Conservation (phyloP, 148 eudicot species). For the Rhododendron ferrugineum region DNA sequence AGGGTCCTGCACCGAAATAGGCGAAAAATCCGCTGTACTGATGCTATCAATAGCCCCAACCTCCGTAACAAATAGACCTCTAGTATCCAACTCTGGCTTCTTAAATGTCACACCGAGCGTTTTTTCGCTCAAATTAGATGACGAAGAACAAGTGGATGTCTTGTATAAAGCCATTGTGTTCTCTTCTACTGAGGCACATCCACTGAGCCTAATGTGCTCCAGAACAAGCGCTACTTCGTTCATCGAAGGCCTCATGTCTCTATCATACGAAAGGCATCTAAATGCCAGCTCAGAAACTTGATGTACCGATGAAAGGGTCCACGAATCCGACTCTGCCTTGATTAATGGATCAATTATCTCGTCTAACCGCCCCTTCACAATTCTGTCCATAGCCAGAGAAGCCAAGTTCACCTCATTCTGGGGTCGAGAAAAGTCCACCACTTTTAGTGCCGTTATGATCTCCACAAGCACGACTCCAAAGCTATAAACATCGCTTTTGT, state of each 20-base stretch:
- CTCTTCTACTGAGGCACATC: slow-evolving; percentile 15
- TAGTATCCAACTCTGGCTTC: slow-evolving; percentile 4
- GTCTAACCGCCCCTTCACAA: slow-evolving; percentile 37
- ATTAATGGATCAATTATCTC: slow-evolving; percentile 58
- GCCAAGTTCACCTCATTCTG: slow-evolving; percentile 58
- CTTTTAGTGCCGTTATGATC: slow-evolving; percentile 56
- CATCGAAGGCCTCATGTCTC: slow-evolving; percentile 55
- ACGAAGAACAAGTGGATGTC: slow-evolving; percentile 15
- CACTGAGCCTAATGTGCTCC: slow-evolving; percentile 36
- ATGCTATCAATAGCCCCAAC: background rate
- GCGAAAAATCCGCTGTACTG: slow-evolving; percentile 11
- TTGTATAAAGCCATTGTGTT: slow-evolving; percentile 16
- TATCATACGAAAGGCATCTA: slow-evolving; percentile 40
- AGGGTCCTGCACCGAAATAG: slow-evolving; percentile 22
- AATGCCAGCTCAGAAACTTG: slow-evolving; percentile 50
- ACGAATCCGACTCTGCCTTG: slow-evolving; percentile 20
- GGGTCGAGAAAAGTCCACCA: slow-evolving; percentile 49
- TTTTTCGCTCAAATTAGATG: slow-evolving; percentile 20
- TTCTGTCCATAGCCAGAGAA: slow-evolving; percentile 40
- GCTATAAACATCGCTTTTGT: slow-evolving; percentile 70
- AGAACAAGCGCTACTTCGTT: slow-evolving; percentile 43
- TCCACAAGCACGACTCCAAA: slow-evolving; percentile 68
- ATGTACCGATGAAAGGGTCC: slow-evolving; percentile 30
- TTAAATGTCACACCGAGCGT: background rate
- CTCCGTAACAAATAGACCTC: background rate